These are phyloP conservation scores for Cyberlindnera saturnus DNA, from an alignment of 805 yeast species.

Conservation along the genomic window DNA sequence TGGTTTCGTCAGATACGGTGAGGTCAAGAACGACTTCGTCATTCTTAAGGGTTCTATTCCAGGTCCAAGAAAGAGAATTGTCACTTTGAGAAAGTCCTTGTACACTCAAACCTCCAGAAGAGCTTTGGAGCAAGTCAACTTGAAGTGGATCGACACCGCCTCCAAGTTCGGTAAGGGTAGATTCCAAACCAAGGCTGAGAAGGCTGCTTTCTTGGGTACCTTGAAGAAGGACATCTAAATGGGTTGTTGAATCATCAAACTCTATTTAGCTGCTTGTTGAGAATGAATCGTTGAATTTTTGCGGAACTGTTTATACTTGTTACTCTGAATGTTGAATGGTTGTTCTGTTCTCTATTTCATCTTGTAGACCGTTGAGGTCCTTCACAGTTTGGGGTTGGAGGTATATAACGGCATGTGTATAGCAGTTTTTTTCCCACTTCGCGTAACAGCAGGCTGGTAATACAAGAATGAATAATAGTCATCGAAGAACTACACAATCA, in stretches of 20 bases:
- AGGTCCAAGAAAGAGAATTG: conserved; percentile 99
- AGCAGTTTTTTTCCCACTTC: too few species aligned
- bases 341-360: too few species aligned
- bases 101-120: conserved; percentile 97
- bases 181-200: conserved; percentile 99
- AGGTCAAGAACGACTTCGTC: conserved; percentile 94
- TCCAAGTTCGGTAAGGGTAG: conserved; percentile 99
- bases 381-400: neutral
- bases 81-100: conserved; percentile 97
- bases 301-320: too few species aligned
- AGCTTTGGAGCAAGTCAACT: conserved; percentile 92
- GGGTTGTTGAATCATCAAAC: conserved; percentile 4
- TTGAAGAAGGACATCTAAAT: conserved; percentile 90
- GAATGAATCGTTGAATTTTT: neutral
- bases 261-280: conserved; percentile 1
- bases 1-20: conserved; percentile 99
- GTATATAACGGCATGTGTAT: too few species aligned
- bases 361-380: too few species aligned
- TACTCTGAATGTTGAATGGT: too few species aligned
- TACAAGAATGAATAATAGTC: too few species aligned
- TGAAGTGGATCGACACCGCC: conserved; percentile 99
- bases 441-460: too few species aligned
- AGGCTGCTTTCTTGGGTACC: conserved; percentile 99
- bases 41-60: conserved; percentile 98
- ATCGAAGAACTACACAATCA: too few species aligned